These are phyloP conservation scores for Sporisorium scitamineum DNA, from an alignment of 1,284 basidiomycete genomes.

Conservation along the genomic window DNA sequence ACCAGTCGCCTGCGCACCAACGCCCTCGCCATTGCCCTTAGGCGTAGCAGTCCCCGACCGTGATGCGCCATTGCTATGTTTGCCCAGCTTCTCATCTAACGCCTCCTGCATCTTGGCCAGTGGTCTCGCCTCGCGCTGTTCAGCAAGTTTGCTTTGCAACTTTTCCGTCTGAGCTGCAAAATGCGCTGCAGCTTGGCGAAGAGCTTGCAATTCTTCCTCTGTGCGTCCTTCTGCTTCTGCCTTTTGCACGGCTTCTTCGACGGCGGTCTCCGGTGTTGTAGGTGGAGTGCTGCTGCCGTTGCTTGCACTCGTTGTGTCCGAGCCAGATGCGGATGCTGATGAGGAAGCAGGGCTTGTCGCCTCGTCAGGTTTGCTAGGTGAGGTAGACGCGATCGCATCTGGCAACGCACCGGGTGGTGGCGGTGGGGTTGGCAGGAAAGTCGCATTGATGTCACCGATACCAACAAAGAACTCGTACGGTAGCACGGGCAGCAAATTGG, in stretches of 20 bases:
- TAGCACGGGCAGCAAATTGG: constrained; percentile 94
- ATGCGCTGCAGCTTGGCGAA: constrained; percentile 30
- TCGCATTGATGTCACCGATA: constrained; percentile 97
- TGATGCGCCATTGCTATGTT: constrained; percentile 51
- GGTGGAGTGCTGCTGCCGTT: constrained; percentile 5
- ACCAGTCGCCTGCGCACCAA: neutral
- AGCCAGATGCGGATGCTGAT: constrained; percentile 19
- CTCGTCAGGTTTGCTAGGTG: constrained; percentile 24
- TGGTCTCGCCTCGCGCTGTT: constrained; percentile 86
- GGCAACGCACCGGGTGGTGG: constrained; percentile 35
- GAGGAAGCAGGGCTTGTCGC: constrained; percentile 6
- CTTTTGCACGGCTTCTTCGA: constrained; percentile 21
- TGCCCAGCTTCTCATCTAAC: constrained; percentile 73
- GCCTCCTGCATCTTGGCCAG: constrained; percentile 85
- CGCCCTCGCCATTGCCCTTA: constrained; percentile 10
- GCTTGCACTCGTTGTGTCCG: neutral
- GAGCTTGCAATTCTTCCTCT: constrained; percentile 25
- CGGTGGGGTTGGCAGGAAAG: constrained; percentile 81
- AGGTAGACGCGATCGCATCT: constrained; percentile 8
- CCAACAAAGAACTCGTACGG: constrained; percentile 98
- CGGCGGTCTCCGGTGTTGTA: constrained; percentile 5
- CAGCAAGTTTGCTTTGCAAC: constrained; percentile 74
- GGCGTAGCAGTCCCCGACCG: constrained; percentile 28
- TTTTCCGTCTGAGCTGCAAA: constrained; percentile 40
- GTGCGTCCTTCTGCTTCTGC: constrained; percentile 22